Percentiles rank a stretch among this genome's conserved stretches.
Evolutionary conservation across 441 rosid species (phyloP).

Genomic region (Breynia disticha): DNA sequence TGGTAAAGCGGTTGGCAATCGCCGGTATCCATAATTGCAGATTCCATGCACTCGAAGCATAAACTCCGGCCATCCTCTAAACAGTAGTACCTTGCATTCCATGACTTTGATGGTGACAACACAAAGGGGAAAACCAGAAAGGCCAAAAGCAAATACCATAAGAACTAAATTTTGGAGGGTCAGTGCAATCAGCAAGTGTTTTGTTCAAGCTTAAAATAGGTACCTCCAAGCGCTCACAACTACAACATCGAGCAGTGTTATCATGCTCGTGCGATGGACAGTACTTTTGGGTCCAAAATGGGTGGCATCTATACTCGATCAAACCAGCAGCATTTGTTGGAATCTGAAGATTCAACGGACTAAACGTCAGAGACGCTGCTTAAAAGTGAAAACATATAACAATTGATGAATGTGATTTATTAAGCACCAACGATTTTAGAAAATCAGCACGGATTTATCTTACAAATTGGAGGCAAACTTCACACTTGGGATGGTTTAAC

Average conservation of each 20-base stretch:
- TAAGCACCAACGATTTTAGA: neutral
- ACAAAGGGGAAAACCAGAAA: neutral
- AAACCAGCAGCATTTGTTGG: slow-evolving; percentile 73
- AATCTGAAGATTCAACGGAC: slow-evolving; percentile 36
- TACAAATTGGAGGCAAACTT: slow-evolving; percentile 87
- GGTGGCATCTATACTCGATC: slow-evolving; percentile 92
- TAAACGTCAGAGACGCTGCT: too few species aligned
- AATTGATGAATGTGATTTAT: too few species aligned
- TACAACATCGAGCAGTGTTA: slow-evolving; percentile 73
- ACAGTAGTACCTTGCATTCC: slow-evolving; percentile 53
- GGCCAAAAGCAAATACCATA: neutral
- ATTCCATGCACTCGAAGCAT: slow-evolving; percentile 82
- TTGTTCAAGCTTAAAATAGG: slow-evolving; percentile 1
- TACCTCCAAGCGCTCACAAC: slow-evolving; percentile 96
- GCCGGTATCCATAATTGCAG: slow-evolving; percentile 77
- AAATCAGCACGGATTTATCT: slow-evolving; percentile 17
- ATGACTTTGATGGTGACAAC: slow-evolving; percentile 32
- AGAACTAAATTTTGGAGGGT: neutral
- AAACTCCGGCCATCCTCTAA: slow-evolving; percentile 75
- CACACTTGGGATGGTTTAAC: slow-evolving; percentile 85
- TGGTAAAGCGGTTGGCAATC: slow-evolving; percentile 87
- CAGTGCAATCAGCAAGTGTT: neutral
- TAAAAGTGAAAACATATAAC: too few species aligned
- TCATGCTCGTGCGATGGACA: slow-evolving; percentile 88
- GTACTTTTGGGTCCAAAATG: slow-evolving; percentile 89